Evolutionary conservation across 257 asterid genomes (phyloP).

Genomic region (Plantago elongata): DNA sequence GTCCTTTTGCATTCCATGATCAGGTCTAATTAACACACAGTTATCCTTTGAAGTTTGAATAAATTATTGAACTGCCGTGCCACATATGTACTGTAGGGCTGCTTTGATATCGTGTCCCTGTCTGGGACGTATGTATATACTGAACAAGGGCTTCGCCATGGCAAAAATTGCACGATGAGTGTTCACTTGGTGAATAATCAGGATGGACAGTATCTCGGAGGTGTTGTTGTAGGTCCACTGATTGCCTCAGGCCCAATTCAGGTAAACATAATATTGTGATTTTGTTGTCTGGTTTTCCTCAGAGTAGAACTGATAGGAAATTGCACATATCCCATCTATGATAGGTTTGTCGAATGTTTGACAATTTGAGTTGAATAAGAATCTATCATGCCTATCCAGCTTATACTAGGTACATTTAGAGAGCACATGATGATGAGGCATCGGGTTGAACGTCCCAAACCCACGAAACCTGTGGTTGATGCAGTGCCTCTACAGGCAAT

Average conservation of each 20-base stretch:
- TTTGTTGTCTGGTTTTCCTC: too few relatives aligned
- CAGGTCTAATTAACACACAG: too few relatives aligned
- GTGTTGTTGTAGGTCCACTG: conserved; percentile 29
- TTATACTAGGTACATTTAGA: conserved; percentile 24
- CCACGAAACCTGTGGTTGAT: conserved; percentile 7
- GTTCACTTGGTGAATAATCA: conserved; percentile 25
- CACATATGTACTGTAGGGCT: conserved; percentile 21
- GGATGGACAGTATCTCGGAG: conserved; percentile 31
- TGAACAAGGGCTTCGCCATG: conserved; percentile 13
- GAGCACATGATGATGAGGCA: conserved; percentile 18
- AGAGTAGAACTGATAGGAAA: too few relatives aligned
- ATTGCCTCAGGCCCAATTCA: conserved; percentile 32
- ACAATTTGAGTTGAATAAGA: neutral
- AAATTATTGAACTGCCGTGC: too few relatives aligned
- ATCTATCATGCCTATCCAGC: conserved; percentile 13
- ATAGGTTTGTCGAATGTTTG: too few relatives aligned
- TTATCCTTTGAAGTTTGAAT: too few relatives aligned
- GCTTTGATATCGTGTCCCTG: conserved; percentile 22
- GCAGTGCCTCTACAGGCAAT: conserved; percentile 9
- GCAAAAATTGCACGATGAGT: conserved; percentile 23
- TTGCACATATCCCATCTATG: too few relatives aligned
- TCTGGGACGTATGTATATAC: conserved; percentile 33
- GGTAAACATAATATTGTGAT: conserved; percentile 11
- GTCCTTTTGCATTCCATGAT: too few relatives aligned
- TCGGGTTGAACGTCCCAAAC: conserved; percentile 12